phyloP scores from a whole-genome alignment of 2,329 filamentous ascomycete species.

The Pseudocercospora eumusae region DNA sequence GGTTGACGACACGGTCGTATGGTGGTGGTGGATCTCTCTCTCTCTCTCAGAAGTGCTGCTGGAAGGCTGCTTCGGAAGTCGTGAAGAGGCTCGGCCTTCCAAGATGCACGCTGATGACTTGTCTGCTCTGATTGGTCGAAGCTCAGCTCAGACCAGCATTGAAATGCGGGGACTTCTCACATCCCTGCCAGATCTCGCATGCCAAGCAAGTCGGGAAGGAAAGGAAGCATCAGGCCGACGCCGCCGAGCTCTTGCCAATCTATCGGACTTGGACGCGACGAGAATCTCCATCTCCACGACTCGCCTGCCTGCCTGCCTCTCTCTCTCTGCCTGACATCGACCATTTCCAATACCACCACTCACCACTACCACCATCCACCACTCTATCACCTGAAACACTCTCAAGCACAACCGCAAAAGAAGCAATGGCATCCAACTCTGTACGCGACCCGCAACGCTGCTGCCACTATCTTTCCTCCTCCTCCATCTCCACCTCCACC shows the following conservation, averaged over 20 bases:
- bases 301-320: background rate
- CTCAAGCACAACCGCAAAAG: background rate
- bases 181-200: conserved; percentile 8
- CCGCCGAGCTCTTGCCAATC: background rate
- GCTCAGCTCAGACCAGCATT: background rate
- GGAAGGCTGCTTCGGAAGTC: background rate
- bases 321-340: conserved; percentile 1
- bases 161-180: conserved; percentile 1
- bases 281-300: background rate
- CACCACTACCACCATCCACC: background rate
- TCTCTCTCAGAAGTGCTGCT: too few species aligned
- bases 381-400: background rate
- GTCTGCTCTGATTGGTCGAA: background rate
- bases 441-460: conserved; percentile 17
- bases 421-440: conserved; percentile 23
- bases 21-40: background rate
- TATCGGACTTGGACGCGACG: conserved; percentile 1
- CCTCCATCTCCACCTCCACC: background rate
- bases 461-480: background rate
- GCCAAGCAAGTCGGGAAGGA: background rate
- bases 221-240: conserved; percentile 8
- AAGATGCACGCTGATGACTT: background rate
- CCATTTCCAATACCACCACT: background rate
- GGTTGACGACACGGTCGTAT: background rate
- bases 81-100: background rate